phyloP scores from a whole-genome alignment of 805 yeast species.

The Candida palmyrensis region DNA sequence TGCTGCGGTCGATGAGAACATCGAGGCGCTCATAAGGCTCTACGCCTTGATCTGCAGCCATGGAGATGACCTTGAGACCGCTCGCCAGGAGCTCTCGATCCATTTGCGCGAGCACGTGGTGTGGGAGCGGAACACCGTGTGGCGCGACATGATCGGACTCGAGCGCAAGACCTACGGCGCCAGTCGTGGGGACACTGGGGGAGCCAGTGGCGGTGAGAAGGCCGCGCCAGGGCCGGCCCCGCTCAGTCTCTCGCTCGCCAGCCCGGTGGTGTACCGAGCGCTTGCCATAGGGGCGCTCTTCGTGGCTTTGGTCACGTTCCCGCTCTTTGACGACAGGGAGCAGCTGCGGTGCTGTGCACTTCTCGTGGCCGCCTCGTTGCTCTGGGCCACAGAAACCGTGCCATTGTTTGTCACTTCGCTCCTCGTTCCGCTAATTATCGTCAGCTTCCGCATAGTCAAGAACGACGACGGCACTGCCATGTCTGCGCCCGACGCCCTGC shows the following conservation, averaged over 20 bases:
- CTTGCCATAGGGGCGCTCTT: constrained; percentile 46
- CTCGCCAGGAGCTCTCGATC: constrained; percentile 51
- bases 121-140: constrained; percentile 52
- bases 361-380: constrained; percentile 70
- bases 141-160: constrained; percentile 53
- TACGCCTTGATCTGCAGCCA: constrained; percentile 38
- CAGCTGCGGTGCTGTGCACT: constrained; percentile 64
- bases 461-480: constrained; percentile 44
- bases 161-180: constrained; percentile 86
- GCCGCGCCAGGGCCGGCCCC: constrained; percentile 6
- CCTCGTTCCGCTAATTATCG: constrained; percentile 75
- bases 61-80: constrained; percentile 36
- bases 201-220: constrained; percentile 12
- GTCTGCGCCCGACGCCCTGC: constrained; percentile 38
- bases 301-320: constrained; percentile 21
- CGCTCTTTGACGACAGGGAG: constrained; percentile 29
- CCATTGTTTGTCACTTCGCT: constrained; percentile 89
- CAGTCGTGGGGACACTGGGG: constrained; percentile 13
- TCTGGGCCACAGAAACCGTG: constrained; percentile 95
- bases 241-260: constrained; percentile 24
- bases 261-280: constrained; percentile 40
- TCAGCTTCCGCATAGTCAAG: constrained; percentile 63
- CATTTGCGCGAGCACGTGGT: constrained; percentile 52
- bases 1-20: constrained; percentile 24
- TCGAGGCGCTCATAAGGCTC: constrained; percentile 27